Percentiles rank a stretch among this genome's conserved stretches.
phyloP scores from a whole-genome alignment of 306 rosid species.

The Coriaria nepalensis region DNA sequence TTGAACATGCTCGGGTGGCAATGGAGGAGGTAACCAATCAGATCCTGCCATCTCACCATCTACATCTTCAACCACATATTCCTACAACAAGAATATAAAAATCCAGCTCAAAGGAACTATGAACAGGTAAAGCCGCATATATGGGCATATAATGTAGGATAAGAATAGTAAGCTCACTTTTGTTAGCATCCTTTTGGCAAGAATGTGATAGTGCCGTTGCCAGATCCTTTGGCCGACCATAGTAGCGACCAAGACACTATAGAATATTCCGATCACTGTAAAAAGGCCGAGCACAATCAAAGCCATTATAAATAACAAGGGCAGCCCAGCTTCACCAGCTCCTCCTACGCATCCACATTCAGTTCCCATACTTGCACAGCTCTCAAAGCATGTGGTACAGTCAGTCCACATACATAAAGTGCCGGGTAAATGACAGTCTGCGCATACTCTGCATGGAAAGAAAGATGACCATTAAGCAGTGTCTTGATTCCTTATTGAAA shows the following conservation, averaged over 20 bases:
- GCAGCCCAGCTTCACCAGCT: conserved; percentile 97
- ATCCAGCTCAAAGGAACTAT: too few species aligned
- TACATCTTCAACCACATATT: conserved; percentile 91
- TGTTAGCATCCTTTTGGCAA: conserved; percentile 95
- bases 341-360: conserved; percentile 99
- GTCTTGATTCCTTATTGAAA: neutral
- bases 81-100: conserved; percentile 22
- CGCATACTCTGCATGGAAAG: conserved; percentile 59
- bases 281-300: conserved; percentile 81
- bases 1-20: conserved; percentile 82
- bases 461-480: conserved; percentile 9
- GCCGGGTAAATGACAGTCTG: conserved; percentile 98
- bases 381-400: conserved; percentile 95
- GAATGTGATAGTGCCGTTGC: conserved; percentile 98
- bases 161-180: conserved; percentile 37
- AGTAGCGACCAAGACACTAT: conserved; percentile 95
- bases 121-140: too few species aligned
- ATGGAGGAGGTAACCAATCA: conserved; percentile 82
- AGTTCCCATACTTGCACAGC: conserved; percentile 88
- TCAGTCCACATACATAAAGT: conserved; percentile 99
- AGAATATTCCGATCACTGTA: conserved; percentile 90
- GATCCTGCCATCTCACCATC: conserved; percentile 87
- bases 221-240: conserved; percentile 99
- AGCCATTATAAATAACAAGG: conserved; percentile 75
- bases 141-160: too few species aligned